Base-by-base conservation (phyloP, 768 basidiomycete species). In the Trametes gibbosa region DNA sequence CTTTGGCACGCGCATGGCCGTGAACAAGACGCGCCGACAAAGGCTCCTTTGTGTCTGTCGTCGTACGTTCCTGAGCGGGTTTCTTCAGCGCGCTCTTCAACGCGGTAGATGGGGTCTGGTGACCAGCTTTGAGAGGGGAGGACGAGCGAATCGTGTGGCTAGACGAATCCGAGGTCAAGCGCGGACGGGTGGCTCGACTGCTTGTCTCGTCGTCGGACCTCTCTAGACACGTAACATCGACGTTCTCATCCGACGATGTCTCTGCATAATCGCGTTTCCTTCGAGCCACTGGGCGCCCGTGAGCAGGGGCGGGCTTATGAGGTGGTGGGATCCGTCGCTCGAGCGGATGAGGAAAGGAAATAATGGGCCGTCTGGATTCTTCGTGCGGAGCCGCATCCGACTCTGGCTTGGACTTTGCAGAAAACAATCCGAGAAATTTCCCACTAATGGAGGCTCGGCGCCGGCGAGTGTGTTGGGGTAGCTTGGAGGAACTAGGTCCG, bases 11-110 rank as follows among this genome's bases (percentile, higher is more conserved):
- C 14, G 13, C 37, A 9, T 23, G 21, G 43, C 43, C 46, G n/a
- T 23, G 21, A 45, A 32, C 47, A 25, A 37, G 7, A 19, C 41
- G 27, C n/a, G 52, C 7, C 29, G 43, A 37, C 45, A 46, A 55
- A 47, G 21, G 43, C 14, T 23, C 53, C 23, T 46, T 48, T 7
- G 23, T 32, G 25, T 17, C 45, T 14, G 23, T 47, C 17, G 50
- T 24, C 9, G 34, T 23, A 2, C 19, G 17, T 5, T 29, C 34
- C 5, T 7, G 23, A 16, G n/a, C 19, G 42, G 8, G 39, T 25
- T 47, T 46, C 45, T 55, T 55, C 43, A 55, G 19, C 43, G 53
- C 53, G 34, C 53, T 55, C 45, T 55, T 55, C 32, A 55, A 43
- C 16, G 53, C 21, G 29, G 51, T 17, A n/a, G 40, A n/a, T n/a